A percentile compares a stretch with the other conserved stretches of the same genome.
Conservation (phyloP, 331 rosid genomes). For the Rhamnella rubrinervis region DNA sequence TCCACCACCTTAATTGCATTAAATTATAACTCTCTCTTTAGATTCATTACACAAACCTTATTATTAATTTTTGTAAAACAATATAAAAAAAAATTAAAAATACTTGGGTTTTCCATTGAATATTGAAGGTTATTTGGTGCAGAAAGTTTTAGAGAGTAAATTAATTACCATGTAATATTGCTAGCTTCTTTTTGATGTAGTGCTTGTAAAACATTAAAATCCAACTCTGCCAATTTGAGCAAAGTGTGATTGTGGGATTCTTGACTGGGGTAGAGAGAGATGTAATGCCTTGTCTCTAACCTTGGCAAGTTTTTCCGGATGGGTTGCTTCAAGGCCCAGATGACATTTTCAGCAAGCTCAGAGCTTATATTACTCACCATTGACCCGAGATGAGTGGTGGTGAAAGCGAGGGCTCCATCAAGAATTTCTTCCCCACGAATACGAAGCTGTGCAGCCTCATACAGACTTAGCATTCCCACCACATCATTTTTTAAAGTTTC, state of each 20-base stretch:
- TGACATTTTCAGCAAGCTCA: background rate
- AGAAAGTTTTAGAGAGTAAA: too few relatives aligned
- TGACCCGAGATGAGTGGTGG: constrained; percentile 15
- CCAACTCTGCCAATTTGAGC: constrained; percentile 20
- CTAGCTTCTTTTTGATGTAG: constrained; percentile 30
- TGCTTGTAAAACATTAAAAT: constrained; percentile 39
- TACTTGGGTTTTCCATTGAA: too few relatives aligned
- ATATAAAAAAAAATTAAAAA: too few relatives aligned
- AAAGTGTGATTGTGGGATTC: background rate
- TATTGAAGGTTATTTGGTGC: too few relatives aligned
- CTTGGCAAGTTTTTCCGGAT: constrained; percentile 1
- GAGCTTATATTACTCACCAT: background rate
- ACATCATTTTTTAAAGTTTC: too few relatives aligned
- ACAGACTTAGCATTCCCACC: too few relatives aligned
- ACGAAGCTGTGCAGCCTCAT: too few relatives aligned
- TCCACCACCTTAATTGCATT: constrained; percentile 17
- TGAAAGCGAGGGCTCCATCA: constrained; percentile 15
- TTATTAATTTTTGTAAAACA: too few relatives aligned
- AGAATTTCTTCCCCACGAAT: too few relatives aligned
- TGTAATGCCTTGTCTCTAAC: constrained; percentile 1
- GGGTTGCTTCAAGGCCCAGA: constrained; percentile 12
- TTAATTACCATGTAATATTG: constrained; percentile 20
- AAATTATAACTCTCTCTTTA: too few relatives aligned
- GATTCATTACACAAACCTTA: too few relatives aligned
- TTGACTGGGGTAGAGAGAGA: constrained; percentile 15